Percentiles rank a stretch among this genome's conserved stretches.
Conservation (phyloP, 129 eudicot genomes). For the Escallonia rubra region DNA sequence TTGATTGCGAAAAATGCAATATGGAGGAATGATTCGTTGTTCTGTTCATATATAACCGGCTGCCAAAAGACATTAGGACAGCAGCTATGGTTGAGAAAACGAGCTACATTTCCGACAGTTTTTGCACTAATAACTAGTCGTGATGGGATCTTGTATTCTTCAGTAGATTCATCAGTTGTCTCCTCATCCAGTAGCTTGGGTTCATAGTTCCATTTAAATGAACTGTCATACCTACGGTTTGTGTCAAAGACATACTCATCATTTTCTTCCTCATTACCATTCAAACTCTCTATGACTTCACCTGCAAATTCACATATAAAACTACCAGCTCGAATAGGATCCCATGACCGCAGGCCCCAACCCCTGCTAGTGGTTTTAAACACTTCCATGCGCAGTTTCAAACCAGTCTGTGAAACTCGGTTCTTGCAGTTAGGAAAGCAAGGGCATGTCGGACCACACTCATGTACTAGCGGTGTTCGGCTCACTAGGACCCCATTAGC, state of each 20-base stretch:
- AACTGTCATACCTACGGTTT: slow-evolving; percentile 25
- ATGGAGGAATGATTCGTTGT: slow-evolving; percentile 30
- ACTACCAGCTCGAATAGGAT: slow-evolving; percentile 55
- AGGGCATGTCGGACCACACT: slow-evolving; percentile 51
- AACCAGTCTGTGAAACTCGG: slow-evolving; percentile 44
- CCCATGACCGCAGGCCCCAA: slow-evolving; percentile 69
- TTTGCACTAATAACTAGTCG: slow-evolving; percentile 30
- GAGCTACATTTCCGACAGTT: slow-evolving; percentile 41
- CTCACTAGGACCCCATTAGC: slow-evolving; percentile 38
- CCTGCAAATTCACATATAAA: slow-evolving; percentile 68
- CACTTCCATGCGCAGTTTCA: slow-evolving; percentile 48
- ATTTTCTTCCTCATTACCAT: slow-evolving; percentile 22
- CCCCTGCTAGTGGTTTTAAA: slow-evolving; percentile 47
- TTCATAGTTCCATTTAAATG: slow-evolving; percentile 21
- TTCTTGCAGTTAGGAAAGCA: slow-evolving; percentile 51
- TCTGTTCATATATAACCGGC: slow-evolving; percentile 32
- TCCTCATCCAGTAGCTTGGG: slow-evolving; percentile 34
- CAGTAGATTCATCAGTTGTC: slow-evolving; percentile 24
- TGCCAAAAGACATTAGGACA: slow-evolving; percentile 48
- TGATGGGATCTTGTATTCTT: slow-evolving; percentile 22
- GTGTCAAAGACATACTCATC: slow-evolving; percentile 45
- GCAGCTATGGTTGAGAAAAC: slow-evolving; percentile 51
- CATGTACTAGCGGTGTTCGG: slow-evolving; percentile 38
- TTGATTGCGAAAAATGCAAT: slow-evolving; percentile 36
- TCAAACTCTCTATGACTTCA: slow-evolving; percentile 30